phyloP scores from a whole-genome alignment of 352 stramenopile species.

The Hyaloperonospora brassicae region DNA sequence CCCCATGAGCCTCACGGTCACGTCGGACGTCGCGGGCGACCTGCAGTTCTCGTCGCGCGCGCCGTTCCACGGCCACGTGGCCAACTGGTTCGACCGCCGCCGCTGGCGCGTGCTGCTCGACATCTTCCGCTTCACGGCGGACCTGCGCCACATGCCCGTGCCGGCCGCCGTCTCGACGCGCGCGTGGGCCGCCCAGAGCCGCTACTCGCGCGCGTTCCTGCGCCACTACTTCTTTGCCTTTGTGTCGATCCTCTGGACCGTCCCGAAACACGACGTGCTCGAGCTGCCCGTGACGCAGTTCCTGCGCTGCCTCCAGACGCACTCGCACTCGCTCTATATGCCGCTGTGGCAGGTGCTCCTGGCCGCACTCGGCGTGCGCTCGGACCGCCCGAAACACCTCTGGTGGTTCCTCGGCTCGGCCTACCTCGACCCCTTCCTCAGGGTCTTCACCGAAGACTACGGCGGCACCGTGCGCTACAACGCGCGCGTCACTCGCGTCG shows the following conservation, averaged over 20 bases:
- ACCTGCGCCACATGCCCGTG: constrained; percentile 79
- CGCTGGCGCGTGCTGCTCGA: constrained; percentile 82
- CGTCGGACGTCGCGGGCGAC: constrained; percentile 69
- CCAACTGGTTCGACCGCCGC: constrained; percentile 63
- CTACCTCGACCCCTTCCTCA: constrained; percentile 82
- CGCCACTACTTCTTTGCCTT: constrained; percentile 85
- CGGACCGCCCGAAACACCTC: constrained; percentile 73
- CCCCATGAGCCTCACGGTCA: constrained; percentile 83
- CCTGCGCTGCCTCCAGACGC: constrained; percentile 80
- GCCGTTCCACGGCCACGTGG: constrained; percentile 56
- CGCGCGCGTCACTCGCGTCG: constrained; percentile 48
- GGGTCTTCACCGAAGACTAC: constrained; percentile 77
- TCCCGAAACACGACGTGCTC: constrained; percentile 79
- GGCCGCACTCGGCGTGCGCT: constrained; percentile 56
- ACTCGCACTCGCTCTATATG: constrained; percentile 84
- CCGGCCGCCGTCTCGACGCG: constrained; percentile 66
- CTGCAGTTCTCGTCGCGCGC: constrained; percentile 80
- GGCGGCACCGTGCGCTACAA: constrained; percentile 77
- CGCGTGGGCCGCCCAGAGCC: constrained; percentile 58
- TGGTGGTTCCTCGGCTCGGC: constrained; percentile 82
- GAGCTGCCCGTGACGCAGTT: constrained; percentile 79
- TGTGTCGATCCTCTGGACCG: constrained; percentile 80
- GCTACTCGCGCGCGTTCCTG: constrained; percentile 81
- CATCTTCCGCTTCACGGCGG: constrained; percentile 84
- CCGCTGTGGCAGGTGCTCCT: constrained; percentile 80